These are phyloP conservation scores for Fomitopsis serialis DNA, from an alignment of 768 basidiomycete genomes.

Conservation along the genomic window DNA sequence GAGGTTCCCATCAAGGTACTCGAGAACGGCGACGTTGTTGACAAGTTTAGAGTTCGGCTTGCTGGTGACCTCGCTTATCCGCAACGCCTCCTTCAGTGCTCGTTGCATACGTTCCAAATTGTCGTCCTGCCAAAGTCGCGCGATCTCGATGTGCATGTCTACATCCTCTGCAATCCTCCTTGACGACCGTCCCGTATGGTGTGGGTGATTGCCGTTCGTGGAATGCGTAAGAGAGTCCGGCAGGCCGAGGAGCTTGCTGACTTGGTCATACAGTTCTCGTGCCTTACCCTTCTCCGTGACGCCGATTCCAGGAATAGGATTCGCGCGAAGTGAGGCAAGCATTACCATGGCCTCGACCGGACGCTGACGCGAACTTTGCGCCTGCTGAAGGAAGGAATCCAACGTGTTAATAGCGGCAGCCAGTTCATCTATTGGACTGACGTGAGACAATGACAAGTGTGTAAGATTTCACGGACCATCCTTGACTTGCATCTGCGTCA, in stretches of 20 bases:
- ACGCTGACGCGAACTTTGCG: slow-evolving; percentile 45
- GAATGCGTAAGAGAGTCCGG: slow-evolving; percentile 45
- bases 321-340: slow-evolving; percentile 84
- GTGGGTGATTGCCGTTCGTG: slow-evolving; percentile 16
- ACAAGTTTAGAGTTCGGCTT: slow-evolving; percentile 61
- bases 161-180: slow-evolving; percentile 68
- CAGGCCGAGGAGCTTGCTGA: slow-evolving; percentile 55
- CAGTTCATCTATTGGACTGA: slow-evolving; percentile 53
- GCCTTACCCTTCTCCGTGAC: slow-evolving; percentile 69
- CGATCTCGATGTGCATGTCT: slow-evolving; percentile 89
- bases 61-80: slow-evolving; percentile 46
- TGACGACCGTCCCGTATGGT: slow-evolving; percentile 24
- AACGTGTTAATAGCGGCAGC: slow-evolving; percentile 83
- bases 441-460: background rate
- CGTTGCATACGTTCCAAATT: slow-evolving; percentile 66
- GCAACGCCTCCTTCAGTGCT: slow-evolving; percentile 69
- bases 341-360: slow-evolving; percentile 84
- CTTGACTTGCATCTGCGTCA: slow-evolving; percentile 83
- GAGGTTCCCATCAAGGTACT: slow-evolving; percentile 62
- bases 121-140: slow-evolving; percentile 83
- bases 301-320: slow-evolving; percentile 75
- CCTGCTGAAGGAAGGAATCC: slow-evolving; percentile 67
- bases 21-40: slow-evolving; percentile 76
- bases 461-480: slow-evolving; percentile 46
- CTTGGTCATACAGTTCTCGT: slow-evolving; percentile 77